Evolutionary conservation across 1,284 basidiomycete genomes (phyloP).

Genomic region (Limonomyces culmigenus): DNA sequence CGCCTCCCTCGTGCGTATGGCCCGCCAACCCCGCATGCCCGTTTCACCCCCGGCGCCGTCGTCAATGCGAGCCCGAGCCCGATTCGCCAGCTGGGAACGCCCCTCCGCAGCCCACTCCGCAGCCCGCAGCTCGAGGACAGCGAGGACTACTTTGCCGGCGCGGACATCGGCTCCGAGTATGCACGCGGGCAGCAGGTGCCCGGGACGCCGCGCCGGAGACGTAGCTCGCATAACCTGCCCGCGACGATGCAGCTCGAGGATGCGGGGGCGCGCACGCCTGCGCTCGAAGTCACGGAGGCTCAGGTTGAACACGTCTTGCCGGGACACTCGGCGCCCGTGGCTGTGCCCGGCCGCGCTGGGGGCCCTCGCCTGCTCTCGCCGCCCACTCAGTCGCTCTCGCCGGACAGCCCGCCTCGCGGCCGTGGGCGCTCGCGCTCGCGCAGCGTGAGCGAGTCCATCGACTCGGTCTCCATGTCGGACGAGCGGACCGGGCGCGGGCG

Average conservation of each 20-base stretch:
- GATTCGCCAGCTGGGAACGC: background rate
- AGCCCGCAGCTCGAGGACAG: background rate
- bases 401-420: slow-evolving; percentile 3
- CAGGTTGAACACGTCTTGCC: no score
- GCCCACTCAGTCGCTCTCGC: slow-evolving; percentile 2
- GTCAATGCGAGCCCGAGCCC: background rate
- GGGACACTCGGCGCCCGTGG: slow-evolving; percentile 4
- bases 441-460: background rate
- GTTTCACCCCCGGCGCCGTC: background rate
- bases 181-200: no score
- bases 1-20: background rate
- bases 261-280: no score
- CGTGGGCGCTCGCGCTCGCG: background rate
- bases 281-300: no score
- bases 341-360: slow-evolving; percentile 5
- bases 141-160: background rate
- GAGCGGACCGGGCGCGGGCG: slow-evolving; percentile 24
- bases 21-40: slow-evolving; percentile 3
- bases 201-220: no score
- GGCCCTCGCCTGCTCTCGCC: slow-evolving; percentile 13
- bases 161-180: no score
- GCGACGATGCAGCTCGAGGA: no score
- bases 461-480: slow-evolving; percentile 7
- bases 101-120: background rate
- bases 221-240: no score